Conservation (phyloP, 495 filamentous ascomycete genomes). For the Penicillium bovifimosum region DNA sequence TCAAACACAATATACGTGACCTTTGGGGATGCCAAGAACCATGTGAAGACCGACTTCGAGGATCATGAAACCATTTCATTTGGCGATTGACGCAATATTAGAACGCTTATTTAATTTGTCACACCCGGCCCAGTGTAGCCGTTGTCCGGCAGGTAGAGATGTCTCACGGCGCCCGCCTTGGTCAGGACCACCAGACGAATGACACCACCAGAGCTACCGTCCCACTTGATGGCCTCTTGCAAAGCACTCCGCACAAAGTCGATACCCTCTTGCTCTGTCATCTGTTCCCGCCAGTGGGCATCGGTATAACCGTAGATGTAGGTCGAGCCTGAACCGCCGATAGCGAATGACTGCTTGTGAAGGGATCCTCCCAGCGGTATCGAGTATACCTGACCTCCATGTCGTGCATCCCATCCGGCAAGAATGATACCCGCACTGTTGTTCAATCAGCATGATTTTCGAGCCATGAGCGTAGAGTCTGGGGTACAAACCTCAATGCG, state of each 20-base stretch:
- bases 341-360: conserved; percentile 94
- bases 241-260: conserved; percentile 86
- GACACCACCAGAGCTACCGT: conserved; percentile 95
- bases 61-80: conserved; percentile 16
- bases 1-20: neutral
- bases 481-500: conserved; percentile 57
- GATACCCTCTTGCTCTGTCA: conserved; percentile 91
- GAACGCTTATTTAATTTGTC: conserved; percentile 37
- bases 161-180: conserved; percentile 75
- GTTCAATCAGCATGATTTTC: conserved; percentile 19
- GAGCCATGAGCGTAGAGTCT: neutral
- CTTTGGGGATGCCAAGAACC: neutral
- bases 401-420: conserved; percentile 87
- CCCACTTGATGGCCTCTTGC: conserved; percentile 96
- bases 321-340: conserved; percentile 94
- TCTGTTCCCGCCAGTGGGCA: conserved; percentile 89
- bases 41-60: neutral
- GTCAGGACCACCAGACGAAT: conserved; percentile 97
- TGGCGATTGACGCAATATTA: conserved; percentile 20
- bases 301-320: conserved; percentile 99
- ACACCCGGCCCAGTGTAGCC: conserved; percentile 63
- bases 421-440: conserved; percentile 92
- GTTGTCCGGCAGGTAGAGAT: conserved; percentile 85
- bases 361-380: conserved; percentile 95
- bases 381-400: conserved; percentile 94